phyloP scores from a whole-genome alignment of 768 basidiomycete species.

The Holtermanniella nyarrowii region DNA sequence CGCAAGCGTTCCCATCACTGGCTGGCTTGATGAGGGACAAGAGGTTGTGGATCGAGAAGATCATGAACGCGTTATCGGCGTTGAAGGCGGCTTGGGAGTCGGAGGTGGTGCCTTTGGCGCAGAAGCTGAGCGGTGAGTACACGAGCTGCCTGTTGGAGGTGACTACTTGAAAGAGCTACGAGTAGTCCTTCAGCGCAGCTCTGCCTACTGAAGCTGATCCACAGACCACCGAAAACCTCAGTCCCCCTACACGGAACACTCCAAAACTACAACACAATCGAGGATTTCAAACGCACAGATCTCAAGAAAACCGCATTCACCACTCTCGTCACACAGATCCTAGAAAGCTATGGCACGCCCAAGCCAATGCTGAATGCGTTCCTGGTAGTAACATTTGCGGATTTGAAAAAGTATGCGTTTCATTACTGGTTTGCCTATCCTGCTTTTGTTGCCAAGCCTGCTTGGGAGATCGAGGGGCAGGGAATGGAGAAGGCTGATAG shows the following conservation, averaged over 20 bases:
- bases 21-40: slow-evolving; percentile 60
- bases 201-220: neutral
- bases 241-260: slow-evolving; percentile 53
- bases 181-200: too few relatives aligned
- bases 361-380: slow-evolving; percentile 60
- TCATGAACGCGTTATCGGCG: slow-evolving; percentile 52
- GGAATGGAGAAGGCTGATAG: slow-evolving; percentile 50
- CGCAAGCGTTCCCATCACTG: slow-evolving; percentile 54
- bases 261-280: slow-evolving; percentile 95
- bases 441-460: slow-evolving; percentile 75
- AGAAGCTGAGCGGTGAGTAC: slow-evolving; percentile 22
- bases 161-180: neutral
- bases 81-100: slow-evolving; percentile 45
- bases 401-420: slow-evolving; percentile 96
- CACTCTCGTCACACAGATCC: slow-evolving; percentile 46
- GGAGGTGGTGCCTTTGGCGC: slow-evolving; percentile 32
- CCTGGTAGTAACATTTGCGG: slow-evolving; percentile 84
- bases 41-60: slow-evolving; percentile 61
- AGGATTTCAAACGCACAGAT: slow-evolving; percentile 73
- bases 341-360: slow-evolving; percentile 19
- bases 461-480: slow-evolving; percentile 64
- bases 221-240: slow-evolving; percentile 7
- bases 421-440: slow-evolving; percentile 99
- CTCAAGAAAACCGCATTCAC: slow-evolving; percentile 85
- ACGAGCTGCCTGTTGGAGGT: neutral